phyloP scores from a whole-genome alignment of 2,329 filamentous ascomycete species.

The Volutella citrinella region DNA sequence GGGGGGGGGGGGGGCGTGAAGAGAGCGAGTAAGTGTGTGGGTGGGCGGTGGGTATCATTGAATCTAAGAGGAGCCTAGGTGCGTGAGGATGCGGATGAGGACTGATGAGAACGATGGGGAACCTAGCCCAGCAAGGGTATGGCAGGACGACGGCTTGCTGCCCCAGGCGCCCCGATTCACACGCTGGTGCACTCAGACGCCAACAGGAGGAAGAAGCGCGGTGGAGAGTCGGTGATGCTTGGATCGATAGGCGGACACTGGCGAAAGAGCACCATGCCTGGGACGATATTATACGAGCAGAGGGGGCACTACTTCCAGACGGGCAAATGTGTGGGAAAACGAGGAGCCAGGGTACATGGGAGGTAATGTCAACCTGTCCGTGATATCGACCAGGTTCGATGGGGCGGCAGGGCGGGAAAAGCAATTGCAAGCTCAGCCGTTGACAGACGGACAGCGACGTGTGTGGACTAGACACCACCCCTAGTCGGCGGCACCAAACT shows the following conservation, averaged over 20 bases:
- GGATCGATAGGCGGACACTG: no score
- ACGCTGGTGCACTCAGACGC: conserved; percentile 6
- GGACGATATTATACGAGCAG: no score
- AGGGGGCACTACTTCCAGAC: no score
- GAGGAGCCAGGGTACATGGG: background rate
- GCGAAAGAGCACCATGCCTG: no score
- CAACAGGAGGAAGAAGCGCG: no score
- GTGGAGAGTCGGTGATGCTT: no score
- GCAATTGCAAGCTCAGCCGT: conserved; percentile 22
- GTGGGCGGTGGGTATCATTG: background rate
- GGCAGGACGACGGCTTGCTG: conserved; percentile 17
- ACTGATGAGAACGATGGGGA: conserved; percentile 18
- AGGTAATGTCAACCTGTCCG: conserved; percentile 18
- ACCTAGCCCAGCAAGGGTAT: conserved; percentile 20
- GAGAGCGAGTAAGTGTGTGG: background rate
- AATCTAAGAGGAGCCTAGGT: background rate
- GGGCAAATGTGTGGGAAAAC: no score
- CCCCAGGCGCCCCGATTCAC: conserved; percentile 10
- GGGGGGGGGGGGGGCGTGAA: conserved; percentile 7
- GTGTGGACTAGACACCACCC: conserved; percentile 10
- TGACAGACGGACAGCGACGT: conserved; percentile 10
- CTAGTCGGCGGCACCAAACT: conserved; percentile 15
- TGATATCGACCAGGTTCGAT: conserved; percentile 21
- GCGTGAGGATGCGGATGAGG: conserved; percentile 12
- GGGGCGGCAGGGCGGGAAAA: conserved; percentile 20